Conservation (phyloP, 495 filamentous ascomycete genomes). For the Podospora bellae-mahoneyi region DNA sequence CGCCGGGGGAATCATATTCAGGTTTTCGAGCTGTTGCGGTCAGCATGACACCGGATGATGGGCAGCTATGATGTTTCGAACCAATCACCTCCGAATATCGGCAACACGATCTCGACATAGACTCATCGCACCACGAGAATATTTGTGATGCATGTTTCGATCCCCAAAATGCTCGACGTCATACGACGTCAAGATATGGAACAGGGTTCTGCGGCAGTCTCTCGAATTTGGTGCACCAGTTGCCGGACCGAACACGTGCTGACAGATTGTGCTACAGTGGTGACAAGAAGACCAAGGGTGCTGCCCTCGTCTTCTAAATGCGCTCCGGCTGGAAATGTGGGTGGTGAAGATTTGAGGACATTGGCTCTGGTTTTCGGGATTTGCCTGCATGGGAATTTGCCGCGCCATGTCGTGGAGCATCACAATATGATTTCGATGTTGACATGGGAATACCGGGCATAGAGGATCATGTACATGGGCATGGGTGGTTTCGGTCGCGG, state of each 20-base stretch:
- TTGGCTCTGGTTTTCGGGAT: slow-evolving; percentile 32
- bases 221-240: slow-evolving; percentile 4
- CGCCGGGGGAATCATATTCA: not conserved
- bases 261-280: slow-evolving; percentile 59
- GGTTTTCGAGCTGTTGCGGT: not conserved
- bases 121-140: not conserved
- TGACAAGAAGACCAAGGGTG: slow-evolving; percentile 99
- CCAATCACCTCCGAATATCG: not conserved
- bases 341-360: slow-evolving; percentile 26
- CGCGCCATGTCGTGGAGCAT: slow-evolving; percentile 29
- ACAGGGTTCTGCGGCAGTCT: slow-evolving; percentile 10
- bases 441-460: slow-evolving; percentile 33
- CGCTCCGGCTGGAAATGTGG: slow-evolving; percentile 22
- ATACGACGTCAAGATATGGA: not conserved
- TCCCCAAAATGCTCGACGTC: not conserved
- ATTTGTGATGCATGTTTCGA: not conserved
- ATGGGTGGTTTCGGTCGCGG: slow-evolving; percentile 36
- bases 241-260: slow-evolving; percentile 24
- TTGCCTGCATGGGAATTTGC: slow-evolving; percentile 29
- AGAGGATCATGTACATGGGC: slow-evolving; percentile 38
- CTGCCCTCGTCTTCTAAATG: slow-evolving; percentile 93
- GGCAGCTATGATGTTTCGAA: not conserved
- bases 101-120: no score
- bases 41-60: not conserved
- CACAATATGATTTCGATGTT: slow-evolving; percentile 29